Conservation (phyloP, 129 eudicot genomes). For the Arctium lappa region DNA sequence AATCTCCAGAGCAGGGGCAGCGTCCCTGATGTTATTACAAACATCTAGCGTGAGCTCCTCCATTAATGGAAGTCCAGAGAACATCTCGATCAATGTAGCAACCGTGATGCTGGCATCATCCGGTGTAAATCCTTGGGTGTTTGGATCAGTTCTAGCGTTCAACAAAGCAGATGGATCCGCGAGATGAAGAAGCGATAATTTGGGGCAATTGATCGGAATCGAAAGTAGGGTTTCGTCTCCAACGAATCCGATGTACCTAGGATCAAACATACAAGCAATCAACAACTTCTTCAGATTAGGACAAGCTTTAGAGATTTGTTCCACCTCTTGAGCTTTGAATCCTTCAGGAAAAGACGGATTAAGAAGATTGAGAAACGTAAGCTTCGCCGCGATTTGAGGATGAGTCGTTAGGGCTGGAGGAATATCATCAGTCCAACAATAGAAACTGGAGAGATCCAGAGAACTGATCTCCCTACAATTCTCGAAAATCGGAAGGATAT, state of each 20-base stretch:
- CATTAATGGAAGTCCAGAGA: constrained; percentile 63
- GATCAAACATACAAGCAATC: constrained; percentile 75
- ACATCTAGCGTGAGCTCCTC: constrained; percentile 77
- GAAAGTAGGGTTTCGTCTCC: constrained; percentile 54
- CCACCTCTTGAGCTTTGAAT: constrained; percentile 60
- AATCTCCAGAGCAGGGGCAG: constrained; percentile 66
- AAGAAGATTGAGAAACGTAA: constrained; percentile 48
- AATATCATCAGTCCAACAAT: constrained; percentile 91
- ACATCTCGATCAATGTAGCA: constrained; percentile 52
- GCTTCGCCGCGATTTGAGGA: constrained; percentile 25
- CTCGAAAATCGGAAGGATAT: constrained; percentile 42
- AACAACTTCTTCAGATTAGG: constrained; percentile 53
- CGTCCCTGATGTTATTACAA: constrained; percentile 57
- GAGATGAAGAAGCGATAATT: constrained; percentile 49
- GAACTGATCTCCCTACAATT: background rate
- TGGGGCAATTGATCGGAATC: constrained; percentile 53
- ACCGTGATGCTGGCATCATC: constrained; percentile 61
- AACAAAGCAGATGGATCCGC: constrained; percentile 58
- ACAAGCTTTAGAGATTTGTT: constrained; percentile 47
- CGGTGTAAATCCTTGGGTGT: constrained; percentile 25
- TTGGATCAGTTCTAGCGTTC: constrained; percentile 36
- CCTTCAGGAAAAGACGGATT: constrained; percentile 83
- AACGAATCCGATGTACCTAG: constrained; percentile 66
- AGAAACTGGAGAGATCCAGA: constrained; percentile 61
- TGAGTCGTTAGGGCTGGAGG: constrained; percentile 38